phyloP scores from a whole-genome alignment of 164 flowering plant genomes.

The Liriodendron chinense region DNA sequence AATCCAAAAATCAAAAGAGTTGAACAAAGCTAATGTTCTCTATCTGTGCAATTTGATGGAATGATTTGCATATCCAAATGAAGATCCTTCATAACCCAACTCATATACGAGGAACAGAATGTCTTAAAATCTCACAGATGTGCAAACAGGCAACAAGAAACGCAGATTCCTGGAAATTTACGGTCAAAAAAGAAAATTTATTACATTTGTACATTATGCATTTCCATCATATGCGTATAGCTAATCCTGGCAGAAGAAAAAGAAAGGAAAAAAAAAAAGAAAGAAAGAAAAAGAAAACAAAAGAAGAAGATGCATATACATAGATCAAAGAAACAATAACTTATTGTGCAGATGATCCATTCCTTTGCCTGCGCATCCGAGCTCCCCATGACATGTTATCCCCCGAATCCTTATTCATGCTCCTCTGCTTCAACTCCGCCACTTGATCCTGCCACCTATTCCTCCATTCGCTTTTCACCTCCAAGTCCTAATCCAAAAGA shows the following conservation, averaged over 20 bases:
- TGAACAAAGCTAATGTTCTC: no score
- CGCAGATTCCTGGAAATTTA: no score
- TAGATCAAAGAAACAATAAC: neutral
- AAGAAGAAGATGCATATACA: neutral
- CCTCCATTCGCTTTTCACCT: slow-evolving; percentile 52
- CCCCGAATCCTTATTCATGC: slow-evolving; percentile 39
- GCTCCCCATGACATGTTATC: slow-evolving; percentile 86
- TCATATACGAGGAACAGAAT: no score
- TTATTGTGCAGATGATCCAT: slow-evolving; percentile 22
- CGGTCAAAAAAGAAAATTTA: no score
- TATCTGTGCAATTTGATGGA: no score
- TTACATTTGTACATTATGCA: no score
- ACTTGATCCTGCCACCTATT: slow-evolving; percentile 68
- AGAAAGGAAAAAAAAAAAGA: neutral
- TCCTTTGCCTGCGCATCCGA: slow-evolving; percentile 64
- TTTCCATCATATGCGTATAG: neutral
- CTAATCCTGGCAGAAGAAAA: neutral
- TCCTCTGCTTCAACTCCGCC: slow-evolving; percentile 70
- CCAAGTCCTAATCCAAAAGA: slow-evolving; percentile 36
- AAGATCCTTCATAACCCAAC: no score
- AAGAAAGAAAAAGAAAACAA: neutral
- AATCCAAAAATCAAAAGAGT: no score
- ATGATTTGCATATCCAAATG: no score
- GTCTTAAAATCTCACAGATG: no score
- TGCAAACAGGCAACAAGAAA: no score